These are phyloP conservation scores for Hanseniaspora osmophila DNA, from an alignment of 805 yeast species.

Conservation along the genomic window DNA sequence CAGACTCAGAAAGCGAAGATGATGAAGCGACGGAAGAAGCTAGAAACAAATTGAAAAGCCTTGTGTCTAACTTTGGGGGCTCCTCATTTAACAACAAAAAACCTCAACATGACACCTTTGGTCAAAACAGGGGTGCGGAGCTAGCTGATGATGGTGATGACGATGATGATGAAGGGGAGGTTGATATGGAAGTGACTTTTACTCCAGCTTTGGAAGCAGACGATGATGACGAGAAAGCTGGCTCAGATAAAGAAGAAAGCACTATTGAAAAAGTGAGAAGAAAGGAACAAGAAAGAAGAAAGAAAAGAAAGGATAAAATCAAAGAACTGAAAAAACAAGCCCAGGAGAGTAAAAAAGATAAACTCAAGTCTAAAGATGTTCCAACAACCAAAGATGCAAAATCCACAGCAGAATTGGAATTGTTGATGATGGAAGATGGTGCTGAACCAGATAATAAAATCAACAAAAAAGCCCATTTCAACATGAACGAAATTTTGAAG, in stretches of 20 bases:
- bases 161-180: conserved; percentile 43
- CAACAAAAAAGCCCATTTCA: conserved; percentile 47
- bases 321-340: conserved; percentile 44
- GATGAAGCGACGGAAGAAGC: conserved; percentile 26
- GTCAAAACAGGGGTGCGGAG: neutral
- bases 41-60: conserved; percentile 47
- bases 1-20: conserved; percentile 44
- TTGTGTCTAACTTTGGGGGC: conserved; percentile 32
- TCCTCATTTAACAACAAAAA: conserved; percentile 22
- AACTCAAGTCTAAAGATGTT: conserved; percentile 18
- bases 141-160: conserved; percentile 11
- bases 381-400: conserved; percentile 25
- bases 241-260: conserved; percentile 41
- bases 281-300: conserved; percentile 86
- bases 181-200: conserved; percentile 91
- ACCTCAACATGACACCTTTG: neutral
- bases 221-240: conserved; percentile 11
- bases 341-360: conserved; percentile 35
- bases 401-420: conserved; percentile 57
- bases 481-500: conserved; percentile 62
- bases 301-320: conserved; percentile 63
- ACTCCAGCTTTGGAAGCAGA: conserved; percentile 56
- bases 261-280: conserved; percentile 70
- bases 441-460: conserved; percentile 22
- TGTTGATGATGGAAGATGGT: conserved; percentile 54